Base-by-base conservation (phyloP, 2,329 filamentous ascomycete species). In the Alternaria panax region DNA sequence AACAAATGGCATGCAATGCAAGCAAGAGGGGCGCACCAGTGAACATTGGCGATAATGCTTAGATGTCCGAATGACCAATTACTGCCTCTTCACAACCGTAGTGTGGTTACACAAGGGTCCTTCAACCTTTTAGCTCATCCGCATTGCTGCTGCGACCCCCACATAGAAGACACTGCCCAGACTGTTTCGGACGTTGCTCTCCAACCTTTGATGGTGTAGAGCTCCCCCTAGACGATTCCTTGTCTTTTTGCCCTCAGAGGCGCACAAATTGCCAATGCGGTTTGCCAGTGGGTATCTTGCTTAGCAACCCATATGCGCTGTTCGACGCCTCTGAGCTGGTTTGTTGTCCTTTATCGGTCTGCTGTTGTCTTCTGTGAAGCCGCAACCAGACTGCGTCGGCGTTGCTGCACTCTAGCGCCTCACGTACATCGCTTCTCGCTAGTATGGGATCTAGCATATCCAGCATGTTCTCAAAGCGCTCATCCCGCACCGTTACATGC, bases 331-430 rank as follows among this genome's bases (percentile, higher is more conserved):
- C 34, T 27, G 20, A 22, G 16, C 5, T n/a, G 11, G 18, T 24
- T 14, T 43, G 24, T 20, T 38, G 55, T 16, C 24, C 27, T 36
- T 12, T 50, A 18, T 30, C 18, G 28, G 11, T 28, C 25, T 32
- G 32, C 27, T 54, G 56, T 6, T 60, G 52, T 50, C 62, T 72
- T 56, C 65, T 68, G 20, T 70, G 70, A 34, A 73, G 12, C 7
- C 70, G 64, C 52, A 94, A 77, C 92, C 92, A 96, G 4, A 95
- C 89, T 1, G 90, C 89, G 80, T 95, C 92, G 1, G 84, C 81
- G 74, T 94, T 93, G 53, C 90, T 79, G 3, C 74, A 78, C 65
- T 90, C 87, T 45, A 95, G 76, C 11, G 86, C 87, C 32, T 79
- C 77, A 47, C 82, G 84, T 11, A 89, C 83, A 47, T 85, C 80